A percentile compares a stretch with the other conserved stretches of the same genome.
phyloP scores from a whole-genome alignment of 305 asterid genomes.

The Solanum hybrid region DNA sequence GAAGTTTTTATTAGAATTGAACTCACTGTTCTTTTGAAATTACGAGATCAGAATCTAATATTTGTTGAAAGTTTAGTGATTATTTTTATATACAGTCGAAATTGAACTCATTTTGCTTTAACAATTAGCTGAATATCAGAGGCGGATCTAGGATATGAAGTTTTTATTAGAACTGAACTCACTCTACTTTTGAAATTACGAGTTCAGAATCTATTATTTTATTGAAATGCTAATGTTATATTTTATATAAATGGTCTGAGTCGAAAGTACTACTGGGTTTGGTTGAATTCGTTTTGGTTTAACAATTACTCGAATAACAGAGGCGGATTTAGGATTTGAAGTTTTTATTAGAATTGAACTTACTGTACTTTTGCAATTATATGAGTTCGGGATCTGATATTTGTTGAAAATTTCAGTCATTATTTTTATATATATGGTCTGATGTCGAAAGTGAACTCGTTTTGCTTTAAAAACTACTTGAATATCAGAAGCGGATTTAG shows the following conservation, averaged over 20 bases:
- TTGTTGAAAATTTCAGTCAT: not conserved
- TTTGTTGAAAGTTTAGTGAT: not conserved
- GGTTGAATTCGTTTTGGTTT: not conserved
- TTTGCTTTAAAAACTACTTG: not conserved
- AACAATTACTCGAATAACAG: not conserved
- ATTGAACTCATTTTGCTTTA: not conserved
- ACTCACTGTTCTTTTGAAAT: not conserved
- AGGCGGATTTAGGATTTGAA: not conserved
- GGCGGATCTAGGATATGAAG: not conserved
- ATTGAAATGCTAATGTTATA: not conserved
- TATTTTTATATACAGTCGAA: not conserved
- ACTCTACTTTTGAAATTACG: not conserved
- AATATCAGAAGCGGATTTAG: not conserved
- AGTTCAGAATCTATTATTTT: not conserved
- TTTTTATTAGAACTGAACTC: not conserved
- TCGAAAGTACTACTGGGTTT: not conserved
- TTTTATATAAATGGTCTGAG: not conserved
- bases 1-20: not conserved
- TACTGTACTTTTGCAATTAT: not conserved
- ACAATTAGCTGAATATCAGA: not conserved
- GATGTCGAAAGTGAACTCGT: not conserved
- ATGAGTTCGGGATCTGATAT: not conserved
- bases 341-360: not conserved
- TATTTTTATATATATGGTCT: not conserved
- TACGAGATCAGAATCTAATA: not conserved